Evolutionary conservation across 371 early-diverging fungal species (phyloP).

Genomic region (Quaeritorhiza haematococci): DNA sequence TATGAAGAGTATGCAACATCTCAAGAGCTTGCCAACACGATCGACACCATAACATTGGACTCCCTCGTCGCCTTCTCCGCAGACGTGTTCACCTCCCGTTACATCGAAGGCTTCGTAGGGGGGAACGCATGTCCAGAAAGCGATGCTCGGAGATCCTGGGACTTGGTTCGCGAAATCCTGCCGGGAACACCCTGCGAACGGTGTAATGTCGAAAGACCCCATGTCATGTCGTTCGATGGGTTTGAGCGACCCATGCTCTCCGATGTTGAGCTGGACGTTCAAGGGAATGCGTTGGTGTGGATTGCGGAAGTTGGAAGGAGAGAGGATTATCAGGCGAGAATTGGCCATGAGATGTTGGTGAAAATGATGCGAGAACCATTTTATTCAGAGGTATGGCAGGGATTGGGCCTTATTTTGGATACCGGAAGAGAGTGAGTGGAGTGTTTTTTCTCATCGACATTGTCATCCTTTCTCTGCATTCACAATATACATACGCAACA

Average conservation of each 20-base stretch:
- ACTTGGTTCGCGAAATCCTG: conserved; percentile 6
- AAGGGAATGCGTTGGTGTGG: conserved; percentile 29
- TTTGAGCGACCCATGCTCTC: background rate
- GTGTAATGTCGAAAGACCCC: conserved; percentile 1
- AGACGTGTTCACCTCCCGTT: conserved; percentile 6
- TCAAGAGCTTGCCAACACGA: conserved; percentile 17
- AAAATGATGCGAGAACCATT: conserved; percentile 34
- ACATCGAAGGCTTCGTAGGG: conserved; percentile 29
- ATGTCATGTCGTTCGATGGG: background rate
- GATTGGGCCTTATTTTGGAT: background rate
- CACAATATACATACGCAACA: background rate
- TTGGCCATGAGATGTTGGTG: conserved; percentile 21
- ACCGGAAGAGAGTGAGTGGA: background rate
- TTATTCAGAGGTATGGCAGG: conserved; percentile 21
- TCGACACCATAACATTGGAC: conserved; percentile 8
- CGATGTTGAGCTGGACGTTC: conserved; percentile 7
- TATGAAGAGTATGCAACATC: conserved; percentile 12
- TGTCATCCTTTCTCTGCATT: background rate
- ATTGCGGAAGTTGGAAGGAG: conserved; percentile 6
- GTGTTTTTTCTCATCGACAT: background rate
- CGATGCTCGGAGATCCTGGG: conserved; percentile 10
- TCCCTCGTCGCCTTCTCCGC: conserved; percentile 14
- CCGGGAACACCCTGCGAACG: conserved; percentile 11
- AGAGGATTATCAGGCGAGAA: conserved; percentile 3
- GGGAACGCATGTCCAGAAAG: conserved; percentile 13